phyloP scores from a whole-genome alignment of 768 basidiomycete species.

The Xerocomus potaroensis region DNA sequence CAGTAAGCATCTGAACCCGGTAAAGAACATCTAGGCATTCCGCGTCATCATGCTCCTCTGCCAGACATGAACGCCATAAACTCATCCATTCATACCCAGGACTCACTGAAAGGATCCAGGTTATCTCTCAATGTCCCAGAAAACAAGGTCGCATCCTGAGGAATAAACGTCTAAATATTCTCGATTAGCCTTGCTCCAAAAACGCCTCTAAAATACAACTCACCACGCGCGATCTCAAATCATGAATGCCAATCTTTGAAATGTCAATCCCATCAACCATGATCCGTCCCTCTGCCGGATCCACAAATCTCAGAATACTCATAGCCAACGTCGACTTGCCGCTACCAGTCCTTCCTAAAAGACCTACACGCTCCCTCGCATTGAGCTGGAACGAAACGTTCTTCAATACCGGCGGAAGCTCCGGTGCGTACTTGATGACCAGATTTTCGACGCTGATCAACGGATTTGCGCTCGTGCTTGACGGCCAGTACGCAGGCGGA shows the following conservation, averaged over 20 bases:
- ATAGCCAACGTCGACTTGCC: slow-evolving; percentile 84
- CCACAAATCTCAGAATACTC: slow-evolving; percentile 81
- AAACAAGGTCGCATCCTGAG: slow-evolving; percentile 73
- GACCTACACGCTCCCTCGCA: slow-evolving; percentile 69
- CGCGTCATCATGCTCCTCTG: slow-evolving; percentile 71
- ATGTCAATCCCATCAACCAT: slow-evolving; percentile 88
- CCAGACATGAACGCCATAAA: not conserved
- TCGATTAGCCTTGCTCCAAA: not conserved
- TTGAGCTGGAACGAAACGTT: slow-evolving; percentile 69
- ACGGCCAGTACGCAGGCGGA: slow-evolving; percentile 93
- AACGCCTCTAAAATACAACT: too few relatives aligned
- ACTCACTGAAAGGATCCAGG: slow-evolving; percentile 63
- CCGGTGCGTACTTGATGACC: slow-evolving; percentile 77
- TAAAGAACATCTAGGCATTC: slow-evolving; percentile 78
- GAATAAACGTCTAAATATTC: slow-evolving; percentile 63
- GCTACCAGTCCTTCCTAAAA: slow-evolving; percentile 79
- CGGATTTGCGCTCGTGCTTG: slow-evolving; percentile 52
- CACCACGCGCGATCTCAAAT: slow-evolving; percentile 72
- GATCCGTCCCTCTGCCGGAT: slow-evolving; percentile 72
- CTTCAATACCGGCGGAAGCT: slow-evolving; percentile 77
- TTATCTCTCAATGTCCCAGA: slow-evolving; percentile 77
- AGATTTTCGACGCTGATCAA: slow-evolving; percentile 72
- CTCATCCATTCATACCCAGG: not conserved
- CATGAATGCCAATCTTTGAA: slow-evolving; percentile 77
- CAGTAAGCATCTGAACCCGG: slow-evolving; percentile 73